These are phyloP conservation scores for Dioszegia aurantiaca DNA, from an alignment of 768 basidiomycete genomes.

Conservation along the genomic window DNA sequence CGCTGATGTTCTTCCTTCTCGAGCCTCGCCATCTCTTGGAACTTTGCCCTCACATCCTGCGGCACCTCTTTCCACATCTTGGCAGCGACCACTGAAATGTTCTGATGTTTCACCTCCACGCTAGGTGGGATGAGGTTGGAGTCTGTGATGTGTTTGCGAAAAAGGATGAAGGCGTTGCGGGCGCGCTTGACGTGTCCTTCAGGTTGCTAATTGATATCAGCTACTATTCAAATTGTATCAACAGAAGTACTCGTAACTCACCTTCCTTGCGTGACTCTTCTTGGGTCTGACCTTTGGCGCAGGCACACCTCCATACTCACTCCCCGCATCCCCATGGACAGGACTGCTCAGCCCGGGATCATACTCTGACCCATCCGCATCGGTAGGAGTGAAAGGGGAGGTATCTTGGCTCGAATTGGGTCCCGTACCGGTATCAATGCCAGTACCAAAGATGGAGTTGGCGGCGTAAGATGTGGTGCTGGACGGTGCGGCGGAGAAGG, in stretches of 20 bases:
- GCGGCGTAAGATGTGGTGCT: not conserved
- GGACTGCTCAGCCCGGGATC: not conserved
- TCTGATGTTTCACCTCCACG: slow-evolving; percentile 53
- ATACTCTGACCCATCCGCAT: not conserved
- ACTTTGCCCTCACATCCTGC: slow-evolving; percentile 47
- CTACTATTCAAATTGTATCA: not conserved
- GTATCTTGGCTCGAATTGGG: not conserved
- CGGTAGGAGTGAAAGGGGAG: slow-evolving; percentile 9
- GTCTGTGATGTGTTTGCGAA: slow-evolving; percentile 52
- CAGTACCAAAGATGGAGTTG: too few relatives aligned
- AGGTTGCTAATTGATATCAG: slow-evolving; percentile 41
- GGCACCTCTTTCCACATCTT: slow-evolving; percentile 53
- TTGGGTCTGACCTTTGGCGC: slow-evolving; percentile 30
- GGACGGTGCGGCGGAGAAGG: not conserved
- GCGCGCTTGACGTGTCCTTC: slow-evolving; percentile 52
- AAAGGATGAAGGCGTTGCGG: slow-evolving; percentile 53
- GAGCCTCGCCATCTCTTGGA: slow-evolving; percentile 43
- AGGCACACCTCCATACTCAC: slow-evolving; percentile 18
- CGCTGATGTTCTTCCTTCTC: slow-evolving; percentile 53
- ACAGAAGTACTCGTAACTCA: slow-evolving; percentile 15
- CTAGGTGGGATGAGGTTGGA: slow-evolving; percentile 49
- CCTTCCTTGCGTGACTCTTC: slow-evolving; percentile 51
- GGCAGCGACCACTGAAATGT: slow-evolving; percentile 51
- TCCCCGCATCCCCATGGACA: not conserved
- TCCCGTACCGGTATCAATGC: too few relatives aligned